Conservation (phyloP, 805 yeast species). For the Myxozyma nipponensis region DNA sequence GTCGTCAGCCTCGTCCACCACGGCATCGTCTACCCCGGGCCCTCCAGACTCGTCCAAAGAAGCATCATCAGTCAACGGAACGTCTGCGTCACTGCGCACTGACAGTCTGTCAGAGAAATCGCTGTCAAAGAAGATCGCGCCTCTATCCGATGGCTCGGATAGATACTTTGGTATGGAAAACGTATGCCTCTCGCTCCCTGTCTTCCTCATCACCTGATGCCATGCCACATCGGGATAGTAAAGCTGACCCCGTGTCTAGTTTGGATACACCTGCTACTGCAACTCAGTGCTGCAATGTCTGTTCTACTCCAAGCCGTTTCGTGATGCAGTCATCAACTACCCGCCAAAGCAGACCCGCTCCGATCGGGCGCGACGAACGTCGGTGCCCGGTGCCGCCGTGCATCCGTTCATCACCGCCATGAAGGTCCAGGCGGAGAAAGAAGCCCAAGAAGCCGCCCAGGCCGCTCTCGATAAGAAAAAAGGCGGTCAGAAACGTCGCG, state of each 20-base stretch:
- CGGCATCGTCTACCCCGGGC: no score
- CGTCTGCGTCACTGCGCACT: no score
- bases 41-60: no score
- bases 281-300: conserved; percentile 88
- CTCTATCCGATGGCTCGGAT: conserved; percentile 21
- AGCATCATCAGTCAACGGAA: no score
- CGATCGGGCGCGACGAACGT: conserved; percentile 18
- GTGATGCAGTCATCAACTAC: conserved; percentile 52
- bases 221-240: no score
- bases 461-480: neutral
- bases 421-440: conserved; percentile 18
- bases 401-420: conserved; percentile 22
- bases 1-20: neutral
- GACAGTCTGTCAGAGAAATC: no score
- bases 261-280: conserved; percentile 86
- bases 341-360: conserved; percentile 36
- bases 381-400: conserved; percentile 16
- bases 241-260: no score
- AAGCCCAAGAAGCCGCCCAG: conserved; percentile 19
- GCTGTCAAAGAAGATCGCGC: neutral
- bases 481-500: neutral
- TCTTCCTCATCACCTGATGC: no score
- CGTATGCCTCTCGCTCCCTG: conserved; percentile 8
- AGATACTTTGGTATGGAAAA: conserved; percentile 45
- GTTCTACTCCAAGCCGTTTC: conserved; percentile 67